A percentile compares a stretch with the other conserved stretches of the same genome.
phyloP scores from a whole-genome alignment of 2,329 filamentous ascomycete species.

The Cercospora sp. region DNA sequence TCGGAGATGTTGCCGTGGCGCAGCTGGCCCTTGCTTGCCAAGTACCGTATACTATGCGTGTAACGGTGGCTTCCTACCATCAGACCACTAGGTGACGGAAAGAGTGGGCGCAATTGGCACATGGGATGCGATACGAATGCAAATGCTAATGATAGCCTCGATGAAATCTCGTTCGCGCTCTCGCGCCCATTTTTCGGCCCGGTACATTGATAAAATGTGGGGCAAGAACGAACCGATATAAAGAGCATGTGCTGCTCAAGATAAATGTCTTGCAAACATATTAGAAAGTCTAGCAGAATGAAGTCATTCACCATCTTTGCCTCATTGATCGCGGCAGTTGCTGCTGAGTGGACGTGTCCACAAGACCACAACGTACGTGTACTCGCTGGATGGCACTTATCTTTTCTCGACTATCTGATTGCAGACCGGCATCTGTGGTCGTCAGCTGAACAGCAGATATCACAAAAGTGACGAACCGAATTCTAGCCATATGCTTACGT shows the following conservation, averaged over 20 bases:
- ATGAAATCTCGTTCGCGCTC: neutral
- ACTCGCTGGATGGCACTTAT: neutral
- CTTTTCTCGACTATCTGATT: neutral
- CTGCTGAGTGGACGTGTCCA: conserved; percentile 10
- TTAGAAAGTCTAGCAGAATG: neutral
- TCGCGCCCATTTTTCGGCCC: neutral
- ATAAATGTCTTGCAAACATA: neutral
- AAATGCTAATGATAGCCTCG: neutral
- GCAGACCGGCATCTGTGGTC: neutral
- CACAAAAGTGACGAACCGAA: neutral
- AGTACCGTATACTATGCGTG: neutral
- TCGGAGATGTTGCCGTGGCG: neutral
- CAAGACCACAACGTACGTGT: conserved; percentile 3
- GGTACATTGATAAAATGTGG: conserved; percentile 1
- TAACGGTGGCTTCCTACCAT: neutral
- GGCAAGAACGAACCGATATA: neutral
- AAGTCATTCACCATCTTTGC: conserved; percentile 4
- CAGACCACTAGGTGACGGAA: neutral
- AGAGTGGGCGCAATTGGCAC: neutral
- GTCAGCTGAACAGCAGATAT: neutral
- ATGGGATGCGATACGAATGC: neutral
- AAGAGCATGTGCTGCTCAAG: neutral
- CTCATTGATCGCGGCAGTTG: neutral
- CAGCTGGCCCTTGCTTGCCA: neutral
- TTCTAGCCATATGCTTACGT: neutral